These are phyloP conservation scores for Mucor saturninus DNA, from an alignment of 371 early-diverging fungal species.

Conservation along the genomic window DNA sequence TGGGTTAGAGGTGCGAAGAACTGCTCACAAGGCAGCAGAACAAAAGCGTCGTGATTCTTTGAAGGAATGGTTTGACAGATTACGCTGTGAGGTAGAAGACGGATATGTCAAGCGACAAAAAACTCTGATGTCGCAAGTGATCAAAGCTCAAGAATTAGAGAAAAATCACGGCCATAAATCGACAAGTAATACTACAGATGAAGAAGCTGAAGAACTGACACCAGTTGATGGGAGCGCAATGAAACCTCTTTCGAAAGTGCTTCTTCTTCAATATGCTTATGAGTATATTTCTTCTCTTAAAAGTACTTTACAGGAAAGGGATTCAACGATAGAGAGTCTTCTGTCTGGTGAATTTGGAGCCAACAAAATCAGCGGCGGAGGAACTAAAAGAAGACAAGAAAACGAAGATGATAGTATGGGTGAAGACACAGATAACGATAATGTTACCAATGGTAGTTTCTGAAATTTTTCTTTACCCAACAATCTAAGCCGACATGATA, in stretches of 20 bases:
- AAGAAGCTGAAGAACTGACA: constrained; percentile 8
- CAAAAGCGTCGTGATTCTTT: constrained; percentile 91
- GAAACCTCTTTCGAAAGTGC: constrained; percentile 56
- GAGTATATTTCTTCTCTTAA: constrained; percentile 64
- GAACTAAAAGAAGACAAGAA: neutral
- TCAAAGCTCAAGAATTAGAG: constrained; percentile 31
- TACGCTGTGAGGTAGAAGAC: constrained; percentile 73
- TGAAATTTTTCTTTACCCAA: too few species aligned
- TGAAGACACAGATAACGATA: neutral
- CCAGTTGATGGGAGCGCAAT: constrained; percentile 17
- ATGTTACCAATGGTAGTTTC: too few species aligned
- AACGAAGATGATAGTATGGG: neutral
- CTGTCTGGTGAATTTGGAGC: neutral
- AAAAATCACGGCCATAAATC: constrained; percentile 4
- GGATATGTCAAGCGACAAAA: constrained; percentile 54
- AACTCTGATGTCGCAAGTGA: constrained; percentile 28
- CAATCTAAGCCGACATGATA: too few species aligned
- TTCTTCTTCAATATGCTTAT: constrained; percentile 56
- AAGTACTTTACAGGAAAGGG: constrained; percentile 31
- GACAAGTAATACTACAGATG: constrained; percentile 5
- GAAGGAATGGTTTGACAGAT: constrained; percentile 82
- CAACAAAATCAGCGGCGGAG: neutral
- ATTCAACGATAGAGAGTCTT: constrained; percentile 21
- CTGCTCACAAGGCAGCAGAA: constrained; percentile 91
- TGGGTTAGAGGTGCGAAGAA: constrained; percentile 75